Conservation (phyloP, 2,329 filamentous ascomycete genomes). For the Hypoxylon sp. region DNA sequence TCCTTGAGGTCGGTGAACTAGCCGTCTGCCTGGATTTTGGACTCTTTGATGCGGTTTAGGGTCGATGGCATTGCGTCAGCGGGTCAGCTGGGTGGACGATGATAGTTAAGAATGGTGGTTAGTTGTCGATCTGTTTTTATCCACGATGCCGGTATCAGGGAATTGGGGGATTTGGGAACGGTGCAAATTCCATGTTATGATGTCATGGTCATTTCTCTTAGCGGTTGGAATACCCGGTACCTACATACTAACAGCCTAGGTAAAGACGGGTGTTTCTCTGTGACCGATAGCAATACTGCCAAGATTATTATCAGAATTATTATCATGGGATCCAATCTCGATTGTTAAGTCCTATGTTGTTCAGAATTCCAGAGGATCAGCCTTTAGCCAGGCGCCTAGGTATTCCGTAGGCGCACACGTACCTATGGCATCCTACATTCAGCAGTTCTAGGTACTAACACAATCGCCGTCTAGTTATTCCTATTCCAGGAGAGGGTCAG, state of each 20-base stretch:
- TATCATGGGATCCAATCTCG: slow-evolving; percentile 26
- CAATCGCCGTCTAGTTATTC: slow-evolving; percentile 14
- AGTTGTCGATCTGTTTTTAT: slow-evolving; percentile 34
- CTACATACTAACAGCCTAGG: too few species aligned
- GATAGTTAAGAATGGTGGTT: slow-evolving; percentile 30
- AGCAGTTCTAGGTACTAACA: too few species aligned
- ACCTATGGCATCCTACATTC: background rate
- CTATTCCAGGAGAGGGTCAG: slow-evolving; percentile 18
- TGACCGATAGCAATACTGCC: slow-evolving; percentile 31
- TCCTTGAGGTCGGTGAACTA: background rate
- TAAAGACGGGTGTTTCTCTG: slow-evolving; percentile 20
- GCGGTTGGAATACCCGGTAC: slow-evolving; percentile 20
- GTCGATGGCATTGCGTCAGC: slow-evolving; percentile 40
- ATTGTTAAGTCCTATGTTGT: slow-evolving; percentile 21
- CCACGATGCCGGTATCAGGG: slow-evolving; percentile 22
- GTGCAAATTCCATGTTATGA: slow-evolving; percentile 25
- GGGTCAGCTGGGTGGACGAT: slow-evolving; percentile 32
- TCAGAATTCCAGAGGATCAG: slow-evolving; percentile 25
- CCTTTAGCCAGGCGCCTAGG: background rate
- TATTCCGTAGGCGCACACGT: too few species aligned
- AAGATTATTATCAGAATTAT: slow-evolving; percentile 30
- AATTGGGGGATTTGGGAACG: slow-evolving; percentile 7
- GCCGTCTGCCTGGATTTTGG: slow-evolving; percentile 10
- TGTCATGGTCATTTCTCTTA: slow-evolving; percentile 30
- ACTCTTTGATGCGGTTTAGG: slow-evolving; percentile 9